These are phyloP conservation scores for Populus hybrid DNA, from an alignment of 441 rosid species.

Conservation along the genomic window DNA sequence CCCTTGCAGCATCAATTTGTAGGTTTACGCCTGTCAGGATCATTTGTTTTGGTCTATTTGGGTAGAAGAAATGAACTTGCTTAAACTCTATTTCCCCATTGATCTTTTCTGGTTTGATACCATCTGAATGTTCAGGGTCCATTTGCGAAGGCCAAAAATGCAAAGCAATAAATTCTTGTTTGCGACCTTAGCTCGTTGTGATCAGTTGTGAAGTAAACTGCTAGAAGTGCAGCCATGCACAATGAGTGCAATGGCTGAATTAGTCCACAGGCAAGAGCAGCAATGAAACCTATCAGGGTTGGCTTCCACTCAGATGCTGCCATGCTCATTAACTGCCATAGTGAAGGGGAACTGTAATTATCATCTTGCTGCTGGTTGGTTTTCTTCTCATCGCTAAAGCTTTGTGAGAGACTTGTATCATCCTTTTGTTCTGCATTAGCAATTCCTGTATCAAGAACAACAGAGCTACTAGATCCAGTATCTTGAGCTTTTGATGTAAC, in stretches of 20 bases:
- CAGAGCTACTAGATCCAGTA: background rate
- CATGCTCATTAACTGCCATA: conserved; percentile 12
- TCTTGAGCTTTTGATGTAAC: background rate
- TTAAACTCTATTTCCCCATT: conserved; percentile 18
- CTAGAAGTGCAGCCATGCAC: background rate
- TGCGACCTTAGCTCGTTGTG: conserved; percentile 6
- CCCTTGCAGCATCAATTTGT: conserved; percentile 14
- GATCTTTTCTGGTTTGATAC: conserved; percentile 12
- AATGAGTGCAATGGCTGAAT: background rate
- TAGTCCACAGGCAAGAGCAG: background rate
- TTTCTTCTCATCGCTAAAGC: background rate
- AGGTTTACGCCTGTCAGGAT: conserved; percentile 17
- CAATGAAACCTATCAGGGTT: conserved; percentile 3
- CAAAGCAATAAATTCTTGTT: conserved; percentile 17
- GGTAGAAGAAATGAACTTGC: conserved; percentile 20
- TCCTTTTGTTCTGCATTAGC: background rate
- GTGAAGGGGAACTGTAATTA: conserved; percentile 2
- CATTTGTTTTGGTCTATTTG: conserved; percentile 14
- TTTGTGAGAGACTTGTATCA: background rate
- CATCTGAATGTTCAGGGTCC: conserved; percentile 8
- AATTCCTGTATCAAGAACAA: background rate
- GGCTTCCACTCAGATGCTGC: conserved; percentile 22
- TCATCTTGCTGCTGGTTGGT: background rate
- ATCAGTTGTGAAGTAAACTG: conserved; percentile 13
- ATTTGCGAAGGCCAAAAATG: conserved; percentile 22